phyloP scores from a whole-genome alignment of 306 rosid genomes.

The Prunus salicina region DNA sequence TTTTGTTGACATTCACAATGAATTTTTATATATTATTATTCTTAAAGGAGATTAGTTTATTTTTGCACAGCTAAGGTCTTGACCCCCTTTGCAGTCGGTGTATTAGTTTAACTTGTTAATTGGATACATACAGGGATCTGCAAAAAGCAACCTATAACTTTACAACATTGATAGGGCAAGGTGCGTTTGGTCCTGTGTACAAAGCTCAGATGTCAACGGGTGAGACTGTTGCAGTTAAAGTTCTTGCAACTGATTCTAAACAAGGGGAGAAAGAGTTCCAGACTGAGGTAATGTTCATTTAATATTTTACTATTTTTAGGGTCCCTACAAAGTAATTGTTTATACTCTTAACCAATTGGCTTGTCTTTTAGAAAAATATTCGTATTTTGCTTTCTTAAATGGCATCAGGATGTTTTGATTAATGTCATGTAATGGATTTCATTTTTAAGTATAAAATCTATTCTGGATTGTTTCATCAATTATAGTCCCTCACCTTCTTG shows the following conservation, averaged over 20 bases:
- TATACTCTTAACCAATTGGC: neutral
- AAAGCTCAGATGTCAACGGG: conserved; percentile 95
- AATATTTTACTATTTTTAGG: neutral
- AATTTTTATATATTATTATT: neutral
- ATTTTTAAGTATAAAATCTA: conserved; percentile 8
- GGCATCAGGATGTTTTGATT: neutral
- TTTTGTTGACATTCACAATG: neutral
- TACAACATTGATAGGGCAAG: conserved; percentile 93
- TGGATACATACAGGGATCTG: conserved; percentile 63
- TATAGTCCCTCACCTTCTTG: conserved; percentile 16
- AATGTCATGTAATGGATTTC: conserved; percentile 1
- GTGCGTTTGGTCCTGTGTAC: conserved; percentile 98
- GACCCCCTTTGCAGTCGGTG: neutral
- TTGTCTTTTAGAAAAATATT: neutral
- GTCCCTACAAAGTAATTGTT: neutral
- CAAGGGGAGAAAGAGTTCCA: conserved; percentile 98
- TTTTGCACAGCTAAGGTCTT: conserved; percentile 6
- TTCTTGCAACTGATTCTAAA: conserved; percentile 92
- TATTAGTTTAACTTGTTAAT: conserved; percentile 7
- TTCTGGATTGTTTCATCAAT: neutral
- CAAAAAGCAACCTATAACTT: conserved; percentile 90
- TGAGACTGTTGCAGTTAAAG: conserved; percentile 90
- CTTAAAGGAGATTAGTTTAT: neutral
- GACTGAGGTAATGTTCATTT: conserved; percentile 63
- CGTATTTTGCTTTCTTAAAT: neutral